Conservation (phyloP, 768 basidiomycete species). For the Russula compacta region DNA sequence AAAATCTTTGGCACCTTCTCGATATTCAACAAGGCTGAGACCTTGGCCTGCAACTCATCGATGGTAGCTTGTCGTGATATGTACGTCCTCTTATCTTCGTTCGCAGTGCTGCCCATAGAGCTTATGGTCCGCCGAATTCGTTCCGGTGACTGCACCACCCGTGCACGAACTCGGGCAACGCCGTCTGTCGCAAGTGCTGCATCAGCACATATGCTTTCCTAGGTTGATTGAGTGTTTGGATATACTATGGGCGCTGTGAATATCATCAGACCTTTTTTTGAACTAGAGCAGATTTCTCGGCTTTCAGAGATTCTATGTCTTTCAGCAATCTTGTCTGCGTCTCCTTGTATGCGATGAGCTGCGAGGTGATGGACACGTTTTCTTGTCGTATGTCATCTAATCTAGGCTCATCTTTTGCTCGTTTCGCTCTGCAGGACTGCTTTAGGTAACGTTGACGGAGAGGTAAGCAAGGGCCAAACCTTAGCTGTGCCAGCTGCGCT, state of each 20-base stretch:
- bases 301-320: slow-evolving; percentile 63
- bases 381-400: slow-evolving; percentile 50
- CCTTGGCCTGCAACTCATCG: slow-evolving; percentile 67
- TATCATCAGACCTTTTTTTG: slow-evolving; percentile 49
- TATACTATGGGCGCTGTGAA: neutral
- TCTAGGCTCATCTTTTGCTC: slow-evolving; percentile 60
- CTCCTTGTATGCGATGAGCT: slow-evolving; percentile 64
- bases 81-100: slow-evolving; percentile 63
- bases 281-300: slow-evolving; percentile 54
- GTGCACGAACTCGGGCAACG: slow-evolving; percentile 53
- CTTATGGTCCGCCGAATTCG: slow-evolving; percentile 76
- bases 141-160: slow-evolving; percentile 89
- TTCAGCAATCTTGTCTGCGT: slow-evolving; percentile 48
- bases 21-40: slow-evolving; percentile 58
- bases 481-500: slow-evolving; percentile 43
- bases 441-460: neutral
- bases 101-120: slow-evolving; percentile 57
- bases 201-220: slow-evolving; percentile 59
- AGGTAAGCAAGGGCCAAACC: slow-evolving; percentile 33
- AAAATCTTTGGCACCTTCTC: slow-evolving; percentile 49
- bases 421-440: slow-evolving; percentile 38
- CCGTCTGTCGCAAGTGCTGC: slow-evolving; percentile 48
- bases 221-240: neutral
- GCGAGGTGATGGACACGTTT: slow-evolving; percentile 51
- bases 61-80: slow-evolving; percentile 61